A percentile compares a stretch with the other conserved stretches of the same genome.
These are phyloP conservation scores for Mortierella sp. DNA, from an alignment of 371 early-diverging fungal species.

Conservation along the genomic window DNA sequence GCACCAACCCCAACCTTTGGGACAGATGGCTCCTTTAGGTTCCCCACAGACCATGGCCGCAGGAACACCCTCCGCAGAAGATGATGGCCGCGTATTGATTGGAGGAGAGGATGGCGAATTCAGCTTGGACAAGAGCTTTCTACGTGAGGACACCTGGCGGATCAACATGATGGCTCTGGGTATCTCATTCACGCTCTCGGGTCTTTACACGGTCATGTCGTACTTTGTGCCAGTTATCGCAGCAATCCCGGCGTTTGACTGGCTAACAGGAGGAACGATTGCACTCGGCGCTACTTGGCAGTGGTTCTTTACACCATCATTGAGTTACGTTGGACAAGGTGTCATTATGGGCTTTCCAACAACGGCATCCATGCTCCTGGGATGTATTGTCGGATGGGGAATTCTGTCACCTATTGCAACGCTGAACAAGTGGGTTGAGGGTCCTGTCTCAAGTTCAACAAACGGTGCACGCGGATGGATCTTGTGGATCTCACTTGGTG, in stretches of 20 bases:
- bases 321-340: conserved; percentile 85
- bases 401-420: conserved; percentile 78
- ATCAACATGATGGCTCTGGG: conserved; percentile 66
- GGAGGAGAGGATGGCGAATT: conserved; percentile 51
- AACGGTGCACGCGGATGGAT: conserved; percentile 85
- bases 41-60: neutral
- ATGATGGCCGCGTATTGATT: conserved; percentile 17
- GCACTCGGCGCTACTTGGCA: conserved; percentile 62
- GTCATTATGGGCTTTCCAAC: conserved; percentile 89
- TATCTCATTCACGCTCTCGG: conserved; percentile 68
- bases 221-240: conserved; percentile 73
- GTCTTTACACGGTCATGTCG: conserved; percentile 70
- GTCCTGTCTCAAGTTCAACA: conserved; percentile 78
- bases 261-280: conserved; percentile 53
- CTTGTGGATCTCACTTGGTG: conserved; percentile 81
- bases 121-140: conserved; percentile 29
- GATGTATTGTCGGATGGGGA: conserved; percentile 85
- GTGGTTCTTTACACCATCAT: conserved; percentile 82
- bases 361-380: conserved; percentile 76
- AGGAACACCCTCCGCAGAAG: neutral
- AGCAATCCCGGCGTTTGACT: conserved; percentile 75
- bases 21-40: conserved; percentile 22
- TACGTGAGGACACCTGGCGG: conserved; percentile 67
- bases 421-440: conserved; percentile 79
- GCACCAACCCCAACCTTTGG: conserved; percentile 19